Evolutionary conservation across 2,329 filamentous ascomycete species (phyloP).

Genomic region (Trichoderma sp.): DNA sequence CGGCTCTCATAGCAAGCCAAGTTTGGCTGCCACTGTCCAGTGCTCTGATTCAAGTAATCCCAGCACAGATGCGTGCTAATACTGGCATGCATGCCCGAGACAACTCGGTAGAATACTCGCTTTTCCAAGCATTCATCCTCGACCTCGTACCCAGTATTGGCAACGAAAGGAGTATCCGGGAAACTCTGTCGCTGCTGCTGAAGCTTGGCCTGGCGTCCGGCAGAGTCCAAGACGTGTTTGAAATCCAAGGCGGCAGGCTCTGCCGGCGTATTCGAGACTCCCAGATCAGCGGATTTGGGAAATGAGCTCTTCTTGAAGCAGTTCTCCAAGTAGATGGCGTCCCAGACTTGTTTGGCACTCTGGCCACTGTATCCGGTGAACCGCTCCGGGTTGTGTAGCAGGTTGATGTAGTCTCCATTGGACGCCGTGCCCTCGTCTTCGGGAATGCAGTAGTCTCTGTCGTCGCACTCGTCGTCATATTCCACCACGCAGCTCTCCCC

Average conservation of each 20-base stretch:
- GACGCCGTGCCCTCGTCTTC: conserved; percentile 86
- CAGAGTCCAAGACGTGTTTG: conserved; percentile 62
- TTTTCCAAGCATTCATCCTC: conserved; percentile 97
- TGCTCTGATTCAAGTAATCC: conserved; percentile 94
- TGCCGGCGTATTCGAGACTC: conserved; percentile 47
- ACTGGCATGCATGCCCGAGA: conserved; percentile 97
- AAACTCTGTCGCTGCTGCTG: conserved; percentile 52
- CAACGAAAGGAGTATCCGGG: conserved; percentile 62
- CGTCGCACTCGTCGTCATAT: conserved; percentile 96
- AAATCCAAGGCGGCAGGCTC: conserved; percentile 64
- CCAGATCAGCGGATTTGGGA: conserved; percentile 60
- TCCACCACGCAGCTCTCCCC: conserved; percentile 97
- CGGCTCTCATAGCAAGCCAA: conserved; percentile 83
- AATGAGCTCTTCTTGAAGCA: conserved; percentile 79
- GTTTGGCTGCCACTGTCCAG: conserved; percentile 91
- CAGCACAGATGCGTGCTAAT: conserved; percentile 96
- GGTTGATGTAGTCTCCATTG: conserved; percentile 95
- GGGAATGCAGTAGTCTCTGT: conserved; percentile 93
- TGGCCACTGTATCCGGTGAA: conserved; percentile 93
- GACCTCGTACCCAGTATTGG: conserved; percentile 69
- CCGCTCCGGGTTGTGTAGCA: conserved; percentile 89
- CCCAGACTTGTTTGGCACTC: conserved; percentile 89
- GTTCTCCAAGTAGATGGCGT: conserved; percentile 95
- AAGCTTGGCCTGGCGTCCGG: conserved; percentile 63
- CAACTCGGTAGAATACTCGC: conserved; percentile 94